Percentiles rank a stretch among this genome's conserved stretches.
Evolutionary conservation across 768 basidiomycete genomes (phyloP).

Genomic region (Hysterangium stoloniferum): DNA sequence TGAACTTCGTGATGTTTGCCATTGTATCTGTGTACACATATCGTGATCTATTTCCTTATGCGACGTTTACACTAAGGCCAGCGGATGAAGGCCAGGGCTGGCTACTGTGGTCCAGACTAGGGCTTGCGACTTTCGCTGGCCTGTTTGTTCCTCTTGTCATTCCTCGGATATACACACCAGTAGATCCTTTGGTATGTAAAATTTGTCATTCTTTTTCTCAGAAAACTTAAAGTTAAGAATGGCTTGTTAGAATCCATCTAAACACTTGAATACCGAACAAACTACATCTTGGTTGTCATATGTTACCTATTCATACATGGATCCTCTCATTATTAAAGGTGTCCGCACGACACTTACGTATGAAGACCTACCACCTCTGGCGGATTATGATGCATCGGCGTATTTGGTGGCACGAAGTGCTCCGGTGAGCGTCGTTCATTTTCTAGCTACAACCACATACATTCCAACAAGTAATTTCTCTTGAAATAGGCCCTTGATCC

Average conservation of each 20-base stretch:
- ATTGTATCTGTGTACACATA: constrained; percentile 6
- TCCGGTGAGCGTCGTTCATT: background rate
- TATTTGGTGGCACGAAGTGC: background rate
- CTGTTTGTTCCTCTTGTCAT: constrained; percentile 45
- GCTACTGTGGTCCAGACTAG: constrained; percentile 47
- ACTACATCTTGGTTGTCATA: constrained; percentile 39
- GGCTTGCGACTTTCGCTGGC: constrained; percentile 36
- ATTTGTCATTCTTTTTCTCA: too few species aligned
- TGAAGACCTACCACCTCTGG: constrained; percentile 34
- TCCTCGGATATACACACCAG: constrained; percentile 51
- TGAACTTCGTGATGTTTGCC: constrained; percentile 4
- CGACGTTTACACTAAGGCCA: constrained; percentile 44
- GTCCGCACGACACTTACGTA: constrained; percentile 33
- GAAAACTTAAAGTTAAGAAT: background rate
- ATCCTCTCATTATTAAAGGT: constrained; percentile 38
- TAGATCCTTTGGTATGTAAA: constrained; percentile 40
- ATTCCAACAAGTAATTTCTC: too few species aligned
- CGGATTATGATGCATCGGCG: background rate
- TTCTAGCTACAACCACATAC: background rate
- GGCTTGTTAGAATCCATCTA: constrained; percentile 27
- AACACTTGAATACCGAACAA: constrained; percentile 36
- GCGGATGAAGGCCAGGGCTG: constrained; percentile 40
- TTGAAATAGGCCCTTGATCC: constrained; percentile 29
- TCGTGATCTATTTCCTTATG: constrained; percentile 43
- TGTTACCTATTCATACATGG: constrained; percentile 44